Base-by-base conservation (phyloP, 2,329 filamentous ascomycete species). In the Botrytis porri region DNA sequence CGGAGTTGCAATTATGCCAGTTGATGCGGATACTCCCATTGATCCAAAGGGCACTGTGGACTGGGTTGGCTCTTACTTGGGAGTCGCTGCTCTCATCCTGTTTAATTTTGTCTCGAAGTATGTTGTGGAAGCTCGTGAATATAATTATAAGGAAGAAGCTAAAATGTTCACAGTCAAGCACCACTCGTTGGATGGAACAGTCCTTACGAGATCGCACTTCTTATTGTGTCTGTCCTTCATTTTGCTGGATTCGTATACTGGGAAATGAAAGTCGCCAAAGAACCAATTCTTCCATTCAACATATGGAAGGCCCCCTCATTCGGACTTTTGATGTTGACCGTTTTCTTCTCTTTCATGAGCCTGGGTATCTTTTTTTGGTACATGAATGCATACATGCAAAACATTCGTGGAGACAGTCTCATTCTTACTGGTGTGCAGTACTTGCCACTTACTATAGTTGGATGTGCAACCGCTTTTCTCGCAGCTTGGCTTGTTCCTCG, bases 81-180 rank as follows among this genome's bases (percentile, higher is more conserved):
- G 82, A 0, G 78, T 83, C 1, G 76, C 78, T 22, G 81, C 82
- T 9, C 76, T 87, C n/a, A 78, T 86, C 1, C 75, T 86, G 0
- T 87, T 86, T 73, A 87, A 85, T 71, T 81, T 87, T n/a, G 82
- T 82, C 1, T 87, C 85, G 83, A 87, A 86, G 85, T 86, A 74
- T 73, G 74, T 71, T n/a, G 14, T 35, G 12, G 12, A 10, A 43
- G 18, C 2, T 43, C 25, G 6, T 22, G n/a, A n/a, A n/a, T 8
- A 37, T 45, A 41, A 41, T 9, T 18, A 9, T 35, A 37, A n/a
- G 20, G 25, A 60, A 29, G 32, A 41, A 54, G 54, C 66, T 73
- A 63, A 72, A 20, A 14, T 57, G 18, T 4, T 5, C 6, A 62
- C 35, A 77, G 77, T 65, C 76, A 77, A 74, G 77, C 76, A 61